These are phyloP conservation scores for Fusarium sp. DNA, from an alignment of 2,329 filamentous ascomycete species.

Conservation along the genomic window DNA sequence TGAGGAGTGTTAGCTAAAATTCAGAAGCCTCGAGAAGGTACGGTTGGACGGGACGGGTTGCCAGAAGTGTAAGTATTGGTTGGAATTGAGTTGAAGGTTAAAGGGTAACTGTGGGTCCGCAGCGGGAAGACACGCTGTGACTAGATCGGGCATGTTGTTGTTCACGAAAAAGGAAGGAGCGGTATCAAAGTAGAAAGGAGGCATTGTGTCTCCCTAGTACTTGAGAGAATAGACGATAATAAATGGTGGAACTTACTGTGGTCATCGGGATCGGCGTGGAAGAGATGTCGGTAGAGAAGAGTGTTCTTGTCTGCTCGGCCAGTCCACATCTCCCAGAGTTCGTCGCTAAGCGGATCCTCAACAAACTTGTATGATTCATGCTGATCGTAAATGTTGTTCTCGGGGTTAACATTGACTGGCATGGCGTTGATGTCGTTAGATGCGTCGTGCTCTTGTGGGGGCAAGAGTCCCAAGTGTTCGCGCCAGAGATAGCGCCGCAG, in stretches of 20 bases:
- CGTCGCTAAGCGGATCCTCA: slow-evolving; percentile 75
- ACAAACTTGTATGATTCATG: slow-evolving; percentile 74
- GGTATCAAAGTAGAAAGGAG: not conserved
- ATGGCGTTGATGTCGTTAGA: slow-evolving; percentile 77
- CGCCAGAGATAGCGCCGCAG: slow-evolving; percentile 87
- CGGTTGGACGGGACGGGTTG: not conserved
- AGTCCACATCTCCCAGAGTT: slow-evolving; percentile 78
- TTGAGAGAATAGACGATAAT: not conserved
- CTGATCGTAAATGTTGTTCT: slow-evolving; percentile 71
- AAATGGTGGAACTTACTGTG: slow-evolving; percentile 64
- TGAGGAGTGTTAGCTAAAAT: slow-evolving; percentile 16
- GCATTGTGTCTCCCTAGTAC: accelerated
- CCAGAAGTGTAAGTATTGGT: not conserved
- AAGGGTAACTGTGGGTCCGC: slow-evolving; percentile 1
- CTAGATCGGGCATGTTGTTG: not conserved
- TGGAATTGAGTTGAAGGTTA: not conserved
- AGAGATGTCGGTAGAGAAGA: slow-evolving; percentile 79
- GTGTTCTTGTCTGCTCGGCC: slow-evolving; percentile 77
- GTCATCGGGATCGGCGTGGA: slow-evolving; percentile 91
- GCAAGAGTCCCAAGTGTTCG: slow-evolving; percentile 87
- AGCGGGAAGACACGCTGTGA: not conserved
- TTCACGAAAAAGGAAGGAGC: not conserved
- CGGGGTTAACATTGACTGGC: slow-evolving; percentile 73
- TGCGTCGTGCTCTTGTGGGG: slow-evolving; percentile 76
- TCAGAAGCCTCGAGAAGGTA: not conserved